Percentiles rank a stretch among this genome's conserved stretches.
phyloP scores from a whole-genome alignment of 2,329 filamentous ascomycete genomes.

The Alternaria sp. region DNA sequence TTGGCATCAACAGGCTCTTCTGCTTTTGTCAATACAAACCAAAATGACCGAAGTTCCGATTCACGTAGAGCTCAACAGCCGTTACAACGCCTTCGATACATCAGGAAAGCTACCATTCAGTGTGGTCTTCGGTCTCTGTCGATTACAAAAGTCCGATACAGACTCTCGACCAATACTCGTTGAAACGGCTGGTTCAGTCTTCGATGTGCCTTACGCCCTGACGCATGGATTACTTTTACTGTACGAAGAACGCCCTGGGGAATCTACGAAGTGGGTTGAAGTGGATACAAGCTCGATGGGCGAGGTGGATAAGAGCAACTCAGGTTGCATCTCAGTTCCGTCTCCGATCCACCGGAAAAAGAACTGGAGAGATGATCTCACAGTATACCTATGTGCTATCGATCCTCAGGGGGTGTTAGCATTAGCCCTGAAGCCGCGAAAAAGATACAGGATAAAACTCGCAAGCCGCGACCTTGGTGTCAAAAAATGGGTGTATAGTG shows the following conservation, averaged over 20 bases:
- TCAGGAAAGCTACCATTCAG: background rate
- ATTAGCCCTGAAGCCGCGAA: background rate
- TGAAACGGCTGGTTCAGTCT: background rate
- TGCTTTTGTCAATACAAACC: background rate
- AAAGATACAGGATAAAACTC: background rate
- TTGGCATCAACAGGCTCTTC: background rate
- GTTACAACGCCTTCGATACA: slow-evolving; percentile 3
- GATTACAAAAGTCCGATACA: background rate
- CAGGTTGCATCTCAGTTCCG: slow-evolving; percentile 3
- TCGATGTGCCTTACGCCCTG: slow-evolving; percentile 8
- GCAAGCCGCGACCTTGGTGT: slow-evolving; percentile 1
- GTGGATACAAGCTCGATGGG: background rate
- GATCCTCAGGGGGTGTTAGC: background rate
- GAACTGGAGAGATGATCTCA: slow-evolving; percentile 1
- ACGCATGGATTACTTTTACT: slow-evolving; percentile 2
- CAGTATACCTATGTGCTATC: background rate
- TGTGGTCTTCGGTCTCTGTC: slow-evolving; percentile 5
- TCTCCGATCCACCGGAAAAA: background rate
- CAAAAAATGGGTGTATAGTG: background rate
- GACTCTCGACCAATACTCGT: slow-evolving; percentile 4
- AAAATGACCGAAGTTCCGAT: background rate
- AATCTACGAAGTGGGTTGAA: background rate
- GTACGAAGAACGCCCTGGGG: slow-evolving; percentile 2
- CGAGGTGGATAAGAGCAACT: background rate
- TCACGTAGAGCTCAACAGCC: slow-evolving; percentile 1